Conservation (phyloP, 768 basidiomycete species). For the Crucibulum laeve region DNA sequence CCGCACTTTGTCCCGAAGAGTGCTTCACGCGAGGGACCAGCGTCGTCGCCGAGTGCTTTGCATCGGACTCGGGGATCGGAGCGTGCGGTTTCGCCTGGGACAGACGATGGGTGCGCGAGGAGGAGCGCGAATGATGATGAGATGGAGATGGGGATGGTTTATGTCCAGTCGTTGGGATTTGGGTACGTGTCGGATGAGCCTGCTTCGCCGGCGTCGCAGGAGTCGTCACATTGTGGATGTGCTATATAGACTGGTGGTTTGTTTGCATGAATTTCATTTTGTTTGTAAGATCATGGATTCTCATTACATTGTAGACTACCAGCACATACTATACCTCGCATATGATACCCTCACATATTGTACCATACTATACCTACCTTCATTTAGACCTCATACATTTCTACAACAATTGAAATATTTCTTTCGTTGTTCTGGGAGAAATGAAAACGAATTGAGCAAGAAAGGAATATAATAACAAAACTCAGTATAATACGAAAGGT, state of each 20-base stretch:
- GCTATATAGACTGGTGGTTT: slow-evolving; percentile 13
- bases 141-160: background rate
- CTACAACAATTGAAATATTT: too few species aligned
- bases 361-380: slow-evolving; percentile 17
- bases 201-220: background rate
- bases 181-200: background rate
- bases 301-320: background rate
- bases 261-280: too few species aligned
- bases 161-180: background rate
- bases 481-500: background rate
- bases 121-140: background rate
- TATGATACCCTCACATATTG: background rate
- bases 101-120: background rate
- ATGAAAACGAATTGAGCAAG: too few species aligned
- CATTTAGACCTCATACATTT: too few species aligned
- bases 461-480: background rate
- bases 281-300: slow-evolving; percentile 11
- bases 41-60: too few species aligned
- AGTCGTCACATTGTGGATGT: background rate
- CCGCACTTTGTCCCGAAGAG: background rate
- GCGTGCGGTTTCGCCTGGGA: background rate
- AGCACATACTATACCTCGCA: background rate
- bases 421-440: too few species aligned
- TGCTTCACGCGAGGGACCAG: background rate
- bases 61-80: background rate